Evolutionary conservation across 2,329 filamentous ascomycete genomes (phyloP).

Genomic region (Hortaea sp.): DNA sequence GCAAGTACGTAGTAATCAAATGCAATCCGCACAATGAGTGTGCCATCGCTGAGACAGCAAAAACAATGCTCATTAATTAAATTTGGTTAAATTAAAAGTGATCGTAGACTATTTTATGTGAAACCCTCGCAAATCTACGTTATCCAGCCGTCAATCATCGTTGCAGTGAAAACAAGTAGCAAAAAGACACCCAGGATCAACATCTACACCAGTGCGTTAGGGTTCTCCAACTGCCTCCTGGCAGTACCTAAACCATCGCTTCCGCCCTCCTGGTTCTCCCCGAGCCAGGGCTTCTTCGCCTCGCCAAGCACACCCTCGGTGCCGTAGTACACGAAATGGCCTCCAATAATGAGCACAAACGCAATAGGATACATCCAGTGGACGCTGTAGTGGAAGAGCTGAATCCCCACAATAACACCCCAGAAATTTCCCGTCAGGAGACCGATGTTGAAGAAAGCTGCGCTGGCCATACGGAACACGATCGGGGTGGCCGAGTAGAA

Average conservation of each 20-base stretch:
- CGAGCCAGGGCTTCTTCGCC: conserved; percentile 89
- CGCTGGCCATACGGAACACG: conserved; percentile 78
- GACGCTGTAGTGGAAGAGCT: conserved; percentile 69
- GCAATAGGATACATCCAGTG: conserved; percentile 93
- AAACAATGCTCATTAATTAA: no score
- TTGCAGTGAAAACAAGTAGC: no score
- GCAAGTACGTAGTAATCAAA: no score
- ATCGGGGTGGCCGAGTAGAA: conserved; percentile 87
- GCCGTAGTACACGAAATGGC: conserved; percentile 79
- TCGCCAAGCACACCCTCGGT: conserved; percentile 75
- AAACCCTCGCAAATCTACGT: no score
- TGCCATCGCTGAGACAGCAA: no score
- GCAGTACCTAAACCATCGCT: conserved; percentile 76
- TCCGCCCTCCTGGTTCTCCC: conserved; percentile 72
- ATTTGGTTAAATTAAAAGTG: no score
- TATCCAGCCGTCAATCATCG: no score
- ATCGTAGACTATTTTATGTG: no score
- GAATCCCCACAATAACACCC: conserved; percentile 85
- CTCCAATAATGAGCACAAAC: conserved; percentile 83
- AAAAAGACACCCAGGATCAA: no score
- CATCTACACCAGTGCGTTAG: conserved; percentile 24
- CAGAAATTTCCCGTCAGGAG: conserved; percentile 93
- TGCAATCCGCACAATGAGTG: no score
- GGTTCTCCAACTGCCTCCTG: conserved; percentile 49
- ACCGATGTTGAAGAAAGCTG: conserved; percentile 90